Evolutionary conservation across 495 filamentous ascomycete genomes (phyloP).

Genomic region (Chaetomium fimeti): DNA sequence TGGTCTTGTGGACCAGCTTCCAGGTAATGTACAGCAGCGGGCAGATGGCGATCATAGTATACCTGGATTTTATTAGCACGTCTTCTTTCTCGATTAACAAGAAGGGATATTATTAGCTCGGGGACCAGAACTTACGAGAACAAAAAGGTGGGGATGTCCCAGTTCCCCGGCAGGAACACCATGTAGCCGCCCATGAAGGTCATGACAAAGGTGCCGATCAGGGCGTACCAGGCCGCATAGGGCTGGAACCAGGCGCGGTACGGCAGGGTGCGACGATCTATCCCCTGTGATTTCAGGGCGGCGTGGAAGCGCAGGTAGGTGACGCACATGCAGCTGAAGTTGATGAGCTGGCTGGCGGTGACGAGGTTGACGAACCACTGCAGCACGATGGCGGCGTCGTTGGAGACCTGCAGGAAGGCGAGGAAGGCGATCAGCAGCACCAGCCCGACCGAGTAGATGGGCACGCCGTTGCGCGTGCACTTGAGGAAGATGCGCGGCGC

Average conservation of each 20-base stretch:
- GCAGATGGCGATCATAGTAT: conserved; percentile 66
- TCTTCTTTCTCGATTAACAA: not conserved
- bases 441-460: conserved; percentile 59
- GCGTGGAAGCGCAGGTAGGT: conserved; percentile 73
- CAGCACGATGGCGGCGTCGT: conserved; percentile 64
- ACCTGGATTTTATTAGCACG: conserved; percentile 31
- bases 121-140: conserved; percentile 58
- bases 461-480: conserved; percentile 60
- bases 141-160: conserved; percentile 71
- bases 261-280: conserved; percentile 61
- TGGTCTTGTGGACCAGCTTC: conserved; percentile 67
- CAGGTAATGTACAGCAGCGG: conserved; percentile 66
- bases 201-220: conserved; percentile 64
- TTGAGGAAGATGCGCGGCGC: conserved; percentile 64
- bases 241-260: conserved; percentile 68
- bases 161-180: conserved; percentile 65
- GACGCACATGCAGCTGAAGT: conserved; percentile 66
- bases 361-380: conserved; percentile 74
- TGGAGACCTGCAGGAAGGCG: conserved; percentile 69
- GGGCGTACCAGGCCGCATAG: conserved; percentile 65
- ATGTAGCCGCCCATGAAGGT: conserved; percentile 72
- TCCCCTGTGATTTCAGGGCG: conserved; percentile 65
- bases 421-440: conserved; percentile 65
- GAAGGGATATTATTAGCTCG: too few relatives aligned
- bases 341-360: conserved; percentile 73